A percentile compares a stretch with the other conserved stretches of the same genome.
Conservation (phyloP, 257 asterid species). For the Haberlea rhodopensis region DNA sequence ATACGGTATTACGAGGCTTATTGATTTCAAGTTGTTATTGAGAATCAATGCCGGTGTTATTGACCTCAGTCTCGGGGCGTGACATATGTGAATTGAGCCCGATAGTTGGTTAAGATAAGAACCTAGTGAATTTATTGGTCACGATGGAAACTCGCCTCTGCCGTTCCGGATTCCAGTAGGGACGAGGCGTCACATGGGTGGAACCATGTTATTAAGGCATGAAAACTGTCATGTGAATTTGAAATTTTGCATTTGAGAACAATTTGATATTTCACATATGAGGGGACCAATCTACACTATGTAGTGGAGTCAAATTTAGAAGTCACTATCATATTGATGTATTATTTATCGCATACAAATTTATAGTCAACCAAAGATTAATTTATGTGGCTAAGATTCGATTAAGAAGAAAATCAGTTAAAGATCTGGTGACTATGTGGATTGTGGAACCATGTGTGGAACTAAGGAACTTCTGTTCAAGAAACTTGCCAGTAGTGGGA, state of each 20-base stretch:
- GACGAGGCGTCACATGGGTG: too few relatives aligned
- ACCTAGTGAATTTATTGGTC: too few relatives aligned
- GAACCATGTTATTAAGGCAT: too few relatives aligned
- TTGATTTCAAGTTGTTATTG: too few relatives aligned
- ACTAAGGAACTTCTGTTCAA: slow-evolving; percentile 17
- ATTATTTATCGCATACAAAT: not conserved
- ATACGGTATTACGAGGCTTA: too few relatives aligned
- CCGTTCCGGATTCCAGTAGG: too few relatives aligned
- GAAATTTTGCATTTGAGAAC: not conserved
- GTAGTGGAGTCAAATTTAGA: slow-evolving; percentile 31
- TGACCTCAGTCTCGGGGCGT: too few relatives aligned
- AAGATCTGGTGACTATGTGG: slow-evolving; percentile 4
- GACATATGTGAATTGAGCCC: too few relatives aligned
- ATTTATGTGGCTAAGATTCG: not conserved
- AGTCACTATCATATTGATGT: slow-evolving; percentile 30
- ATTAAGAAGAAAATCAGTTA: not conserved
- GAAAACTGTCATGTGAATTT: slow-evolving; percentile 4
- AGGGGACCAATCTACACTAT: slow-evolving; percentile 33
- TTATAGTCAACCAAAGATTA: slow-evolving; percentile 19
- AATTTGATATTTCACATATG: slow-evolving; percentile 20
- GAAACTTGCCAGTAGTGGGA: not conserved
- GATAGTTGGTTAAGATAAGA: too few relatives aligned
- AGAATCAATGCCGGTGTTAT: too few relatives aligned
- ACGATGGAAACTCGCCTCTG: too few relatives aligned
- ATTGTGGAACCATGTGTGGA: too few relatives aligned